Conservation (phyloP, 176 grass and related monocot species). For the Saccharum spontaneum region DNA sequence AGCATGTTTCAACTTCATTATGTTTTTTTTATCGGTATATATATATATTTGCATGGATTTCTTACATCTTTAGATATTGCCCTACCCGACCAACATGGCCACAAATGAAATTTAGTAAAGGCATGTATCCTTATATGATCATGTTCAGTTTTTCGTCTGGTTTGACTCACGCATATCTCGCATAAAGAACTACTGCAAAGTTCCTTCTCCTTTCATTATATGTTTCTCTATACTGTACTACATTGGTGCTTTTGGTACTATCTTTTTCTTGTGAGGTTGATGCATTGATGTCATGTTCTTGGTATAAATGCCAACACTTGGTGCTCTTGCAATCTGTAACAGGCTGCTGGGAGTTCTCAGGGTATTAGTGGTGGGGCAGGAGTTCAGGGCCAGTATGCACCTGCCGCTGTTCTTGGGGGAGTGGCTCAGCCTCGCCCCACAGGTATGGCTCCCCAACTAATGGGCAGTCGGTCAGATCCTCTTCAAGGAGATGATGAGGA, state of each 20-base stretch:
- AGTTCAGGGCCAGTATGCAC: conserved; percentile 88
- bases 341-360: conserved; percentile 79
- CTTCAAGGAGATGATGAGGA: conserved; percentile 77
- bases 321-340: conserved; percentile 35
- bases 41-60: neutral
- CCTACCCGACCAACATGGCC: conserved; percentile 8
- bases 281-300: neutral
- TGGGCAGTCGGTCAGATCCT: conserved; percentile 41
- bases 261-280: neutral
- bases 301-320: conserved; percentile 22
- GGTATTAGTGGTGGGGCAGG: conserved; percentile 48
- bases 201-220: neutral
- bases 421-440: conserved; percentile 78
- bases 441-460: conserved; percentile 54
- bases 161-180: neutral
- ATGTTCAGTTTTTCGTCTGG: neutral
- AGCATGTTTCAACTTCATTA: neutral
- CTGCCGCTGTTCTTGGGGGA: conserved; percentile 53
- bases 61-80: neutral
- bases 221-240: conserved; percentile 16
- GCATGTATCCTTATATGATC: neutral
- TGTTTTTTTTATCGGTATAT: neutral
- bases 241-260: neutral
- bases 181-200: neutral
- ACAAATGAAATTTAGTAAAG: conserved; percentile 1